Evolutionary conservation across 2,329 filamentous ascomycete genomes (phyloP).

Genomic region (Fusarium sp.): DNA sequence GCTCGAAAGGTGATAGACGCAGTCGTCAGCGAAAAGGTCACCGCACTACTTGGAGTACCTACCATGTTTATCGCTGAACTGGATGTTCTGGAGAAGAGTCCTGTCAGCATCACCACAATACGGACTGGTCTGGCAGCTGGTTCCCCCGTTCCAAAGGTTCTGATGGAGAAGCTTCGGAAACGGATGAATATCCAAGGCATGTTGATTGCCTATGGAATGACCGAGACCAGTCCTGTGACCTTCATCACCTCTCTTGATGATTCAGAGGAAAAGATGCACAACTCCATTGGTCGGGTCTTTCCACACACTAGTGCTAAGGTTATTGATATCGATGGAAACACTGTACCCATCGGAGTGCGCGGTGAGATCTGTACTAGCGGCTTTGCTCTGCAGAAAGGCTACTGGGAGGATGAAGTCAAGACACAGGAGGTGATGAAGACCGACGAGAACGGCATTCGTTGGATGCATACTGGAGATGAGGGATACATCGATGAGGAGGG

Average conservation of each 20-base stretch:
- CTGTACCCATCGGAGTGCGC: conserved; percentile 64
- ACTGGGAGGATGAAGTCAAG: conserved; percentile 67
- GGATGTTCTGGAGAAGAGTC: conserved; percentile 49
- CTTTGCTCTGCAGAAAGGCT: conserved; percentile 69
- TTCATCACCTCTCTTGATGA: conserved; percentile 76
- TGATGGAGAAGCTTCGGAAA: background rate
- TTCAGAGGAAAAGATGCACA: conserved; percentile 71
- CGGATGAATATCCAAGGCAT: background rate
- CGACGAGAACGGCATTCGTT: conserved; percentile 57
- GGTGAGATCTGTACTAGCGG: conserved; percentile 76
- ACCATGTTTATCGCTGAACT: conserved; percentile 79
- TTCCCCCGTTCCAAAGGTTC: background rate
- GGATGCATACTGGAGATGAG: conserved; percentile 68
- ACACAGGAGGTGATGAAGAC: conserved; percentile 44
- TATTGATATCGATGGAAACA: conserved; percentile 65
- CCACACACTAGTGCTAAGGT: conserved; percentile 73
- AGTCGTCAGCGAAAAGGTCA: conserved; percentile 63
- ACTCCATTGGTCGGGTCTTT: conserved; percentile 71
- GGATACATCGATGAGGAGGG: conserved; percentile 61
- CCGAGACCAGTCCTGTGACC: conserved; percentile 70
- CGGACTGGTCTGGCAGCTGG: background rate
- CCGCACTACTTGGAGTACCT: conserved; percentile 66
- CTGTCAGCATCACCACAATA: background rate
- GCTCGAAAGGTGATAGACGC: conserved; percentile 68
- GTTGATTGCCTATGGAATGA: conserved; percentile 68